Evolutionary conservation across 2,329 filamentous ascomycete species (phyloP).

Genomic region (Aureobasidium subglaciale): DNA sequence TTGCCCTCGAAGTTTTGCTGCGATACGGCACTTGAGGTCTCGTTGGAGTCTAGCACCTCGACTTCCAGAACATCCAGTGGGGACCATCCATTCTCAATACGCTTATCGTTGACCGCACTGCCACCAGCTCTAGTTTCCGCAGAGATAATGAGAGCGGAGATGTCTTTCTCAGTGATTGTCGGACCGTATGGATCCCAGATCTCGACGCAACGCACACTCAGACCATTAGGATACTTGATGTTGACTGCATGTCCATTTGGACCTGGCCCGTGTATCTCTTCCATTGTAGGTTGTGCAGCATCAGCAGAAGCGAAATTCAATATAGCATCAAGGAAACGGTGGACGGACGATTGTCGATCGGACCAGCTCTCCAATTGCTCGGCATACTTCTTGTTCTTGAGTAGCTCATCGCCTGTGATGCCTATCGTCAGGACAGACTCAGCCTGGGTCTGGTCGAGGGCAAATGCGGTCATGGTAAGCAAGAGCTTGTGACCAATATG

Average conservation of each 20-base stretch:
- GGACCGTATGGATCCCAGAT: constrained; percentile 87
- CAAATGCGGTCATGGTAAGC: constrained; percentile 74
- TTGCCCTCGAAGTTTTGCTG: constrained; percentile 64
- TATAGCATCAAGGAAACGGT: constrained; percentile 61
- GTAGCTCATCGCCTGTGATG: constrained; percentile 78
- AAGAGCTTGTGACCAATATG: constrained; percentile 95
- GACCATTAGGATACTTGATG: constrained; percentile 52
- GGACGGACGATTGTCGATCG: constrained; percentile 59
- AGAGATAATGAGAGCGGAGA: constrained; percentile 78
- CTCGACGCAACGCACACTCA: constrained; percentile 71
- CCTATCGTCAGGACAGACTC: constrained; percentile 58
- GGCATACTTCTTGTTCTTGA: constrained; percentile 83
- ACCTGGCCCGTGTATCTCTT: constrained; percentile 35
- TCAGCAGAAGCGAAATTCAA: constrained; percentile 51
- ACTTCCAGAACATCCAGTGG: constrained; percentile 77
- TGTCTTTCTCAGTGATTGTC: constrained; percentile 71
- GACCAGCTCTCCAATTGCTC: constrained; percentile 77
- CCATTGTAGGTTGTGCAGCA: constrained; percentile 18
- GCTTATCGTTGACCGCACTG: constrained; percentile 75
- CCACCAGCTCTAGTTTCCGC: constrained; percentile 82
- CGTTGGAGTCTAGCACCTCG: constrained; percentile 68
- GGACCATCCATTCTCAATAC: constrained; percentile 68
- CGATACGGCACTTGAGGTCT: constrained; percentile 29
- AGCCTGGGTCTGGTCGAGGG: constrained; percentile 47
- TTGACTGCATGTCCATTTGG: constrained; percentile 49